Conservation (phyloP, 148 eudicot species). For the Arbutus unedo region DNA sequence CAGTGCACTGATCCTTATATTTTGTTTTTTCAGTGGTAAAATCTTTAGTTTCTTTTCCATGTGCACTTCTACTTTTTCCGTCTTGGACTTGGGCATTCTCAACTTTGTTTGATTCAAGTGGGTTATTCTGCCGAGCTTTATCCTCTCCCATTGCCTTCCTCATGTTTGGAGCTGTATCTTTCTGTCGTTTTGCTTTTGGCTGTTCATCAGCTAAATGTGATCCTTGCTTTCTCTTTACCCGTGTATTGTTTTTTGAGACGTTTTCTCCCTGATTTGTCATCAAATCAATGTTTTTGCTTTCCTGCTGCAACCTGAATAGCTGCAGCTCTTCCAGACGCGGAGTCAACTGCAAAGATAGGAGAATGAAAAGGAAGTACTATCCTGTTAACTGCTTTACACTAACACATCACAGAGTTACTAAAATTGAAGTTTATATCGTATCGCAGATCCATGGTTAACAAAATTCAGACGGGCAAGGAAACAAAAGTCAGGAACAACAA, state of each 20-base stretch:
- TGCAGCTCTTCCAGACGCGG: constrained; percentile 86
- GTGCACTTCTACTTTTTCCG: constrained; percentile 27
- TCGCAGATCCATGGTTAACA: neutral
- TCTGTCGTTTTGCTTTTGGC: constrained; percentile 63
- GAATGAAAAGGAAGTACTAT: neutral
- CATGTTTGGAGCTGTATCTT: constrained; percentile 30
- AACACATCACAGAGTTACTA: neutral
- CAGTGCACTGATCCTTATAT: constrained; percentile 86
- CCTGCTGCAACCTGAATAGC: constrained; percentile 73
- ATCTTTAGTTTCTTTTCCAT: constrained; percentile 34
- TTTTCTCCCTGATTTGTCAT: constrained; percentile 47
- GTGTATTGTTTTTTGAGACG: constrained; percentile 39
- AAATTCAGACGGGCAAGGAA: neutral
- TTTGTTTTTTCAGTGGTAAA: constrained; percentile 33
- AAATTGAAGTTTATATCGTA: neutral
- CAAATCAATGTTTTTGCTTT: constrained; percentile 46
- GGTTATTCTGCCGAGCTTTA: constrained; percentile 26
- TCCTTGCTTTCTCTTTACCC: constrained; percentile 67
- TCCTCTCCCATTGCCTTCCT: constrained; percentile 29
- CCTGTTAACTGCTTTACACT: neutral
- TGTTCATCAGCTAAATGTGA: constrained; percentile 51
- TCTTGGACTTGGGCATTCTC: constrained; percentile 29
- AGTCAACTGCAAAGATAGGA: constrained; percentile 47
- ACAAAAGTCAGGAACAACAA: neutral
- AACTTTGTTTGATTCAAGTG: constrained; percentile 28